Conservation (phyloP, 1,139 yeast species). For the Debaryomycetaceae sp. region DNA sequence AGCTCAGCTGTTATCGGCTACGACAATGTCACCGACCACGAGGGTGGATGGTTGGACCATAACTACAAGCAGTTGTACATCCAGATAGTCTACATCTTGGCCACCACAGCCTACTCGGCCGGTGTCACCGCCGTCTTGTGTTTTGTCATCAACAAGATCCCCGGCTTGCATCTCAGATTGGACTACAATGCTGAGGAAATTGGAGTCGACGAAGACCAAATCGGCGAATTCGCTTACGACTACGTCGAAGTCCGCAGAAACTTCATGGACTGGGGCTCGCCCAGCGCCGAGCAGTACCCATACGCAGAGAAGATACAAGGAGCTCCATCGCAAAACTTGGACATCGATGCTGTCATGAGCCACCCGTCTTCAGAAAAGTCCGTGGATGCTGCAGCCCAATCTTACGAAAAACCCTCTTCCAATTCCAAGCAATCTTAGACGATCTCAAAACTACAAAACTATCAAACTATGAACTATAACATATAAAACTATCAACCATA, state of each 20-base stretch:
- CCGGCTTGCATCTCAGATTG: conserved; percentile 78
- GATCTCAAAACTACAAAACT: no score
- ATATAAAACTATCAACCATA: no score
- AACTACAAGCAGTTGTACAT: conserved; percentile 90
- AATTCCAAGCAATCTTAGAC: background rate
- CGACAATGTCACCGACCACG: conserved; percentile 77
- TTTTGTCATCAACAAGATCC: conserved; percentile 69
- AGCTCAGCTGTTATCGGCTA: conserved; percentile 86
- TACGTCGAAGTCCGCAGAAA: conserved; percentile 96
- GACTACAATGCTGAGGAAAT: conserved; percentile 80
- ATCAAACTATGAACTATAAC: no score
- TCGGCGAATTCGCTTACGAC: conserved; percentile 97
- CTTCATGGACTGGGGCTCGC: conserved; percentile 63
- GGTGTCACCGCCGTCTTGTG: conserved; percentile 79
- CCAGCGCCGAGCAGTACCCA: background rate
- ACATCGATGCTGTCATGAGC: background rate
- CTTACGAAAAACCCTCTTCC: background rate
- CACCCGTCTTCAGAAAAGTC: background rate
- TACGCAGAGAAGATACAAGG: background rate
- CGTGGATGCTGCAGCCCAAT: background rate
- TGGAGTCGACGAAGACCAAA: conserved; percentile 95
- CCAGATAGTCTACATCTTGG: conserved; percentile 79
- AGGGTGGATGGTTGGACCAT: conserved; percentile 90
- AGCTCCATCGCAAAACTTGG: background rate
- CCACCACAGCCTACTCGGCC: conserved; percentile 71